A percentile compares a stretch with the other conserved stretches of the same genome.
Conservation (phyloP, 306 rosid genomes). For the Macrotyloma uniflorum region DNA sequence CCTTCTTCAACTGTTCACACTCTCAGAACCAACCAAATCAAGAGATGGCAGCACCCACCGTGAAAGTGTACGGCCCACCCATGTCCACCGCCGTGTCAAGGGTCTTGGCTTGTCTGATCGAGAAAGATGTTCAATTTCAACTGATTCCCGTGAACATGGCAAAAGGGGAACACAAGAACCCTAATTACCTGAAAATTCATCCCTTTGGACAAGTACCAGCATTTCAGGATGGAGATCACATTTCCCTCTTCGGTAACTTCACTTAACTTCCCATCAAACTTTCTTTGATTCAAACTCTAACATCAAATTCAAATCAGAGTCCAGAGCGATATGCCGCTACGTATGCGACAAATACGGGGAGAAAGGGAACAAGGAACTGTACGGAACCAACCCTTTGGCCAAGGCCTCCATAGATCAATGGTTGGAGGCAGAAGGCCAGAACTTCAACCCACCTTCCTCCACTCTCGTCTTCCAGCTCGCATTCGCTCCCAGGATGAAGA, state of each 20-base stretch:
- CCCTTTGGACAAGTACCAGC: slow-evolving; percentile 96
- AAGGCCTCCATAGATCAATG: slow-evolving; percentile 86
- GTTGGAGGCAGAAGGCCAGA: slow-evolving; percentile 84
- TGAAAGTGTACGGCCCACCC: slow-evolving; percentile 82
- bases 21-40: too few species aligned
- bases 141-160: slow-evolving; percentile 71
- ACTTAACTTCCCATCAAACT: too few species aligned
- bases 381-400: slow-evolving; percentile 63
- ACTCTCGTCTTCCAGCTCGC: slow-evolving; percentile 76
- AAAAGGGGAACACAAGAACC: slow-evolving; percentile 84
- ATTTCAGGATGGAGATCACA: slow-evolving; percentile 59
- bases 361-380: slow-evolving; percentile 65
- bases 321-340: slow-evolving; percentile 86
- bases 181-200: slow-evolving; percentile 68
- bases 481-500: slow-evolving; percentile 82
- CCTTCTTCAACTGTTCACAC: too few species aligned
- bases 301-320: slow-evolving; percentile 47
- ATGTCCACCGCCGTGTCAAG: slow-evolving; percentile 83
- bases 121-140: slow-evolving; percentile 70
- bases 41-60: slow-evolving; percentile 61
- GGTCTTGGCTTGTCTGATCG: slow-evolving; percentile 74
- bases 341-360: slow-evolving; percentile 65
- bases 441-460: slow-evolving; percentile 74
- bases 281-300: too few species aligned
- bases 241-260: slow-evolving; percentile 67